Percentiles rank a stretch among this genome's conserved stretches.
Conservation (phyloP, 441 rosid genomes). For the Cnidoscolus chayamansa region DNA sequence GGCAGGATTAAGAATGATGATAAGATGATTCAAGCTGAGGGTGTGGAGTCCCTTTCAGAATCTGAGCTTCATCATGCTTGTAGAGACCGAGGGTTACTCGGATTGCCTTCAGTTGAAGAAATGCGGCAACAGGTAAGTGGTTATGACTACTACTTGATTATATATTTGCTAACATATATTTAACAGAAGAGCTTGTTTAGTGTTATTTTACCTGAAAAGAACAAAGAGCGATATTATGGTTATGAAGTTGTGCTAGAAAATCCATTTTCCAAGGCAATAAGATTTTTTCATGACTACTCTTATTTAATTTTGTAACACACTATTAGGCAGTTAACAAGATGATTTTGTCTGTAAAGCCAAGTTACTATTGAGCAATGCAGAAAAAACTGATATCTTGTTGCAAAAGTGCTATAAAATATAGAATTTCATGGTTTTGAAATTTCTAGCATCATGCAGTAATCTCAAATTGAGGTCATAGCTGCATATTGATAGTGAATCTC, state of each 20-base stretch:
- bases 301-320: not conserved
- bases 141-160: not conserved
- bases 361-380: not conserved
- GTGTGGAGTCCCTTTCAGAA: constrained; percentile 89
- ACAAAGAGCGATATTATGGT: not conserved
- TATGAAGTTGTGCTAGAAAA: not conserved
- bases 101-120: constrained; percentile 84
- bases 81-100: constrained; percentile 91
- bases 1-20: constrained; percentile 90
- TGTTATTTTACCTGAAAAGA: constrained; percentile 3
- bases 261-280: constrained; percentile 6
- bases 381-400: not conserved
- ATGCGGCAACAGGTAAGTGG: constrained; percentile 78
- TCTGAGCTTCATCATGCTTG: constrained; percentile 91
- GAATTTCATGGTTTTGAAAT: not conserved
- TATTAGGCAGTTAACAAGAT: constrained; percentile 2
- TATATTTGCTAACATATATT: not conserved
- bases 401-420: not conserved
- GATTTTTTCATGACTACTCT: constrained; percentile 1
- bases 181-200: not conserved
- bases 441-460: not conserved
- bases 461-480: not conserved
- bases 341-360: not conserved
- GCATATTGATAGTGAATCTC: not conserved
- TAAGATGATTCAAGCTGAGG: constrained; percentile 89